Evolutionary conservation across 129 eudicot genomes (phyloP).

Genomic region (Flaveria sonorensis): DNA sequence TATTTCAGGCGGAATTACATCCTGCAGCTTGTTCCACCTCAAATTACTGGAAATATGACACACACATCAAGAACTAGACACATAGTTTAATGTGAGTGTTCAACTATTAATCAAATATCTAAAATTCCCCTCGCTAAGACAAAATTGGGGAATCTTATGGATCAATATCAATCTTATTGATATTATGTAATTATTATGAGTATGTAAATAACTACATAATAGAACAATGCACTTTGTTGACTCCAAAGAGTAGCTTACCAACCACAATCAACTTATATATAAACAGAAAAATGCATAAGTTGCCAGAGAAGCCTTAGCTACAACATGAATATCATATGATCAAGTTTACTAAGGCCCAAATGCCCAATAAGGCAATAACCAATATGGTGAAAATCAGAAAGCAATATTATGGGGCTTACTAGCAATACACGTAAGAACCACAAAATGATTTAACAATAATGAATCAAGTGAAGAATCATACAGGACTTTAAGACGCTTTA

Average conservation of each 20-base stretch:
- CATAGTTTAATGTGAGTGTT: not conserved
- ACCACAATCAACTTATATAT: not conserved
- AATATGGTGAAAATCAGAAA: not conserved
- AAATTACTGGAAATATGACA: slow-evolving; percentile 54
- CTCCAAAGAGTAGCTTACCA: not conserved
- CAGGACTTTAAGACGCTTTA: slow-evolving; percentile 95
- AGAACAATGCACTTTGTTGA: not conserved
- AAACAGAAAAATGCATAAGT: not conserved
- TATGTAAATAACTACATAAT: not conserved
- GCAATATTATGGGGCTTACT: slow-evolving; percentile 6
- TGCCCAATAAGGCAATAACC: not conserved
- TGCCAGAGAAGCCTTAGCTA: slow-evolving; percentile 4
- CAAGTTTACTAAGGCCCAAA: not conserved
- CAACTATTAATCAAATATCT: not conserved
- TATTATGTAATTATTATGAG: not conserved
- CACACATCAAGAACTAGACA: slow-evolving; percentile 19
- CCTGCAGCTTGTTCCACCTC: slow-evolving; percentile 98
- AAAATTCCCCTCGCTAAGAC: not conserved
- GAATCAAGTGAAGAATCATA: slow-evolving; percentile 39
- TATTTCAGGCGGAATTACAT: slow-evolving; percentile 94
- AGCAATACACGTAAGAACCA: slow-evolving; percentile 2
- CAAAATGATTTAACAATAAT: not conserved
- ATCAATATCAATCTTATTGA: not conserved
- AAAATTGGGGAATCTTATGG: not conserved
- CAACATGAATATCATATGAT: not conserved